Conservation (phyloP, 495 filamentous ascomycete species). For the Hypoxylon fragiforme region DNA sequence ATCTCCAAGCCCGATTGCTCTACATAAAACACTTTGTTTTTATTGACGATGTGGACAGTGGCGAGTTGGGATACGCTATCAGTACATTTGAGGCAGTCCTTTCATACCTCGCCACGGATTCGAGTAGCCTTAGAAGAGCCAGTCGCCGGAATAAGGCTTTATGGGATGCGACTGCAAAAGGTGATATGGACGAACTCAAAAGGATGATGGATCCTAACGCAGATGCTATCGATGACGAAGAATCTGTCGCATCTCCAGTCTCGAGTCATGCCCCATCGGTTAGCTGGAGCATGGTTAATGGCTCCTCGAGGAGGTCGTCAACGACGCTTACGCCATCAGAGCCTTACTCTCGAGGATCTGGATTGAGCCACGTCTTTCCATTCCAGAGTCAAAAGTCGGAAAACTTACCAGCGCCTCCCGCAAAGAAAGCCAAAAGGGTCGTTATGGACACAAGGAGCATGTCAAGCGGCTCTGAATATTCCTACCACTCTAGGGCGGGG, state of each 20-base stretch:
- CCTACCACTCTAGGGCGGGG: constrained; percentile 72
- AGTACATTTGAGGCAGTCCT: constrained; percentile 97
- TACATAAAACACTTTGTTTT: constrained; percentile 98
- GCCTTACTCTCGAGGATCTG: constrained; percentile 58
- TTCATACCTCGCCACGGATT: constrained; percentile 84
- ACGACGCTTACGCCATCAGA: constrained; percentile 48
- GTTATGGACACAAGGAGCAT: constrained; percentile 86
- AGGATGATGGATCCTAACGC: constrained; percentile 72
- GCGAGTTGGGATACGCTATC: constrained; percentile 94
- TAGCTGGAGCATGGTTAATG: constrained; percentile 50
- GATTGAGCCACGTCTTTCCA: constrained; percentile 85
- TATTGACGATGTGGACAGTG: constrained; percentile 94
- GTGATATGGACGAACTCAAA: constrained; percentile 73
- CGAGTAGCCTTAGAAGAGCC: constrained; percentile 75
- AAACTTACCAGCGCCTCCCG: constrained; percentile 43
- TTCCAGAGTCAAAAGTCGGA: constrained; percentile 65
- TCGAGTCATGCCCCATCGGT: constrained; percentile 45
- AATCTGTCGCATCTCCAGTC: constrained; percentile 38
- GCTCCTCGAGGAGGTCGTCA: constrained; percentile 49
- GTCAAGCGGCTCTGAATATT: constrained; percentile 81
- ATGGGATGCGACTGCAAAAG: constrained; percentile 82
- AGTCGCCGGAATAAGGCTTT: constrained; percentile 83
- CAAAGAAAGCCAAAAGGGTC: constrained; percentile 71
- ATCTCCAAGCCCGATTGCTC: constrained; percentile 81
- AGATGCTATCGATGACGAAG: constrained; percentile 48